phyloP scores from a whole-genome alignment of 1,284 basidiomycete species.

The Cryptococcus wingfieldii region DNA sequence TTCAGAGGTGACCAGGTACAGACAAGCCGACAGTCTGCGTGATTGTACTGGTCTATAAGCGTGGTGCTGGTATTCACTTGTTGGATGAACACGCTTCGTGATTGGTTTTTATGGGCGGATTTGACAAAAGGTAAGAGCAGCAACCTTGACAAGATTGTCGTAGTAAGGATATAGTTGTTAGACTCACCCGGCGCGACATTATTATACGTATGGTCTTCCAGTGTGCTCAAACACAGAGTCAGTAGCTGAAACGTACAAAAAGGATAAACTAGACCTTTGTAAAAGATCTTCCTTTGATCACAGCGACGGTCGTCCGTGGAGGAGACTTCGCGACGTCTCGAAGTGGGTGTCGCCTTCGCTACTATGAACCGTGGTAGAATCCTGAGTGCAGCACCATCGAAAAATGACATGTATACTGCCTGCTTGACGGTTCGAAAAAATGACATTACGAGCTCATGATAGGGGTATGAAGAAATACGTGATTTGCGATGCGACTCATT shows the following conservation, averaged over 20 bases:
- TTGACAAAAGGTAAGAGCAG: no score
- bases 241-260: not conserved
- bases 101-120: no score
- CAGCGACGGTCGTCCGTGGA: no score
- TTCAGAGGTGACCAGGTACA: no score
- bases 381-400: no score
- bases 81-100: no score
- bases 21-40: not conserved
- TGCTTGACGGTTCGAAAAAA: not conserved
- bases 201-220: not conserved
- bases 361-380: not conserved
- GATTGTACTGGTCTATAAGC: not conserved
- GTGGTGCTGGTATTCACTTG: no score
- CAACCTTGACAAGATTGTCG: no score
- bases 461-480: not conserved
- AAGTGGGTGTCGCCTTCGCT: not conserved
- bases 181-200: not conserved
- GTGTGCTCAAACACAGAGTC: not conserved
- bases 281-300: no score
- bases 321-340: not conserved
- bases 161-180: no score
- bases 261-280: not conserved
- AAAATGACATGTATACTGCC: no score
- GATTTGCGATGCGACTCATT: not conserved
- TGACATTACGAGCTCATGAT: not conserved